These are phyloP conservation scores for Lachnellula subtilissima DNA, from an alignment of 2,329 filamentous ascomycete species.

Conservation along the genomic window DNA sequence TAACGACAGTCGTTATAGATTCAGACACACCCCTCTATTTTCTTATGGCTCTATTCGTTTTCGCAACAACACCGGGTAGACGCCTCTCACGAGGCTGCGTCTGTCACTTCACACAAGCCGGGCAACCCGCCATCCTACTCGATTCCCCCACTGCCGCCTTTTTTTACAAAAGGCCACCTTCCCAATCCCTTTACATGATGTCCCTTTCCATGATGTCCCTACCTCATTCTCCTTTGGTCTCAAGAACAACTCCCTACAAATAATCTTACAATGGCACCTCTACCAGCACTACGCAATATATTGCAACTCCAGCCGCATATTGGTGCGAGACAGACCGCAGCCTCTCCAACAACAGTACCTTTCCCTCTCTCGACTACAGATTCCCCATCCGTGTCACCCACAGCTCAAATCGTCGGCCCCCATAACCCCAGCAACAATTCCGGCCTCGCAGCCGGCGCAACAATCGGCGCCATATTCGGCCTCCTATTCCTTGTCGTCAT, in stretches of 20 bases:
- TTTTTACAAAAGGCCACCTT: background rate
- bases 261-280: slow-evolving; percentile 4
- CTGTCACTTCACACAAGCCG: background rate
- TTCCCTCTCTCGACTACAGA: background rate
- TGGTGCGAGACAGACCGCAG: slow-evolving; percentile 4
- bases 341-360: background rate
- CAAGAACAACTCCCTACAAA: background rate
- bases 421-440: background rate
- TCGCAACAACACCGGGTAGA: slow-evolving; percentile 10
- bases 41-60: slow-evolving; percentile 1
- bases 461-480: slow-evolving; percentile 28
- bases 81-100: slow-evolving; percentile 3
- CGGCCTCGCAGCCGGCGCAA: background rate
- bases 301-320: background rate
- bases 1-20: background rate
- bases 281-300: background rate
- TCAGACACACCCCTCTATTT: background rate
- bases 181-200: background rate
- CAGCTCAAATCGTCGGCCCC: background rate
- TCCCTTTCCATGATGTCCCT: background rate
- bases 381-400: background rate
- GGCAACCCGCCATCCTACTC: background rate
- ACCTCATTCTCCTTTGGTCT: background rate
- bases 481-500: slow-evolving; percentile 33
- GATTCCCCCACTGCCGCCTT: background rate